Conservation (phyloP, 2,329 filamentous ascomycete genomes). For the Blastomyces percursus region DNA sequence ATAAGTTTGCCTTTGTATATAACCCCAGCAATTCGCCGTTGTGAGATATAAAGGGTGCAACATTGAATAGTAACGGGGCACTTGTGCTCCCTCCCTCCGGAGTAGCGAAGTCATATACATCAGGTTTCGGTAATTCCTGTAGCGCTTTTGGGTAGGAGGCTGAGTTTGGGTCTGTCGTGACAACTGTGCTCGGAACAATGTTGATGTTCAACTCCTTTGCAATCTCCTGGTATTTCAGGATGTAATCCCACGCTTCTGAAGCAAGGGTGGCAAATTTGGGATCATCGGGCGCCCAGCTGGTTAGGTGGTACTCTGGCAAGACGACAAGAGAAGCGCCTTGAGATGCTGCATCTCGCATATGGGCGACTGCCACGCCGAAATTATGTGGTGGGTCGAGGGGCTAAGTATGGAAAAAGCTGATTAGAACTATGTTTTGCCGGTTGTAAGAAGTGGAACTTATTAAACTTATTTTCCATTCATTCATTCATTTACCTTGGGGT, state of each 20-base stretch:
- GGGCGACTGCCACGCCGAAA: constrained; percentile 22
- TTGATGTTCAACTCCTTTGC: constrained; percentile 40
- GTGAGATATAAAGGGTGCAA: constrained; percentile 44
- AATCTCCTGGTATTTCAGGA: constrained; percentile 41
- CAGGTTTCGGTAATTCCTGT: background rate
- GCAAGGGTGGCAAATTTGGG: constrained; percentile 37
- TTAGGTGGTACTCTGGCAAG: constrained; percentile 46
- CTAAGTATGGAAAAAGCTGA: background rate
- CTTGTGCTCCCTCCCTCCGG: constrained; percentile 12
- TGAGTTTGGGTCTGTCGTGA: constrained; percentile 32
- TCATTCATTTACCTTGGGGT: background rate
- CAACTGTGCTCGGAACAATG: constrained; percentile 37
- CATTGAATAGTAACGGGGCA: constrained; percentile 35
- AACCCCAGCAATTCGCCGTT: constrained; percentile 40
- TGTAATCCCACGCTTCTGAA: constrained; percentile 39
- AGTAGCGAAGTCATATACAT: background rate
- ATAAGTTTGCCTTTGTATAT: constrained; percentile 38
- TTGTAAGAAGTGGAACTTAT: background rate
- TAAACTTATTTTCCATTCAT: background rate
- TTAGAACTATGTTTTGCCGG: background rate
- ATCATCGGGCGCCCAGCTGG: constrained; percentile 41
- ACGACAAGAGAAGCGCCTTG: constrained; percentile 45
- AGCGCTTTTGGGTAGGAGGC: background rate
- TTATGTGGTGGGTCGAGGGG: constrained; percentile 1
- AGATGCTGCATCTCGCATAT: constrained; percentile 37